These are phyloP conservation scores for Vigna angularis DNA, from an alignment of 306 rosid genomes.

Conservation along the genomic window DNA sequence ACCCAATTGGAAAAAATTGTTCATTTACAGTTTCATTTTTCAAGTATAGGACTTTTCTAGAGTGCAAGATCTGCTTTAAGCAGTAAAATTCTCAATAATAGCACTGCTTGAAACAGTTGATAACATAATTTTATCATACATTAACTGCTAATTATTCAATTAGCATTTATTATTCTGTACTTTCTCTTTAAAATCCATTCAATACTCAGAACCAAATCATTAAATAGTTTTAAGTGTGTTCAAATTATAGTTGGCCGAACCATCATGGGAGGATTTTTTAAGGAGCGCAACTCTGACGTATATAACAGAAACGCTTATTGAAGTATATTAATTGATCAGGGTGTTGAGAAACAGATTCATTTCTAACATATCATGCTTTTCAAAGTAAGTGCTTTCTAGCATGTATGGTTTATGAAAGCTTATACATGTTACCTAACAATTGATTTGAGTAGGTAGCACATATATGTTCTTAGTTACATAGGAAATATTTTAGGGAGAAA, in stretches of 20 bases:
- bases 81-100: too few species aligned
- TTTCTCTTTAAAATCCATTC: neutral
- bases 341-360: neutral
- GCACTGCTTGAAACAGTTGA: too few species aligned
- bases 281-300: neutral
- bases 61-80: too few species aligned
- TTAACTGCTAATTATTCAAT: neutral
- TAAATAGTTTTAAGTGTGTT: neutral
- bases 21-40: neutral
- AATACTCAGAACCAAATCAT: neutral
- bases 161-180: neutral
- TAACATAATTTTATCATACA: too few species aligned
- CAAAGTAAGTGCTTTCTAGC: neutral
- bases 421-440: neutral
- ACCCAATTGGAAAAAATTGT: neutral
- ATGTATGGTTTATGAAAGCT: neutral
- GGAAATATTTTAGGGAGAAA: neutral
- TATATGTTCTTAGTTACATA: neutral
- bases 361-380: neutral
- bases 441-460: constrained; percentile 16
- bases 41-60: neutral
- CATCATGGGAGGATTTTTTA: neutral
- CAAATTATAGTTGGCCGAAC: neutral
- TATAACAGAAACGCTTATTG: neutral
- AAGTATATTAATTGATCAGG: neutral